phyloP scores from a whole-genome alignment of 1,284 basidiomycete genomes.

The Leccinum pachyderme region DNA sequence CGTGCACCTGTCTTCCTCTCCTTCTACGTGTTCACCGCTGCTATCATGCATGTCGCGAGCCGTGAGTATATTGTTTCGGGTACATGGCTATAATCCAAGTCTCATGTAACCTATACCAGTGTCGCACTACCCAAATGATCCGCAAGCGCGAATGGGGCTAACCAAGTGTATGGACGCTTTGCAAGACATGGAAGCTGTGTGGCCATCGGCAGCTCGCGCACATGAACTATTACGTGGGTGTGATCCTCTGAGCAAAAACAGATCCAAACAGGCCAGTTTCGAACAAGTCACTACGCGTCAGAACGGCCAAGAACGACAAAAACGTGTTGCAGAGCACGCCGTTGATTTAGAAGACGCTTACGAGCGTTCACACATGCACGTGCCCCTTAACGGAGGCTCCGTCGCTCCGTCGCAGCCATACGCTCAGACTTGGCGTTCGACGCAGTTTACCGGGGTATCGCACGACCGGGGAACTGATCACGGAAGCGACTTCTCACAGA shows the following conservation, averaged over 20 bases:
- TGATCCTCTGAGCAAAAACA: constrained; percentile 44
- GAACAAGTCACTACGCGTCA: constrained; percentile 30
- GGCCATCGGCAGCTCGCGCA: constrained; percentile 76
- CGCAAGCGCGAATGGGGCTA: constrained; percentile 65
- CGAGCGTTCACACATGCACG: constrained; percentile 28
- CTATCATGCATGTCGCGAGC: constrained; percentile 76
- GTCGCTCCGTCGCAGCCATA: constrained; percentile 21
- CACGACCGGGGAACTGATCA: constrained; percentile 28
- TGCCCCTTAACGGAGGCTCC: constrained; percentile 5
- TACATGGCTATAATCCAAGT: not conserved
- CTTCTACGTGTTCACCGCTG: constrained; percentile 82
- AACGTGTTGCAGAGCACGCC: constrained; percentile 36
- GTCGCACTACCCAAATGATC: constrained; percentile 59
- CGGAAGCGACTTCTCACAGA: constrained; percentile 13
- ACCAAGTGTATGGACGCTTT: constrained; percentile 69
- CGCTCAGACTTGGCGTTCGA: constrained; percentile 31
- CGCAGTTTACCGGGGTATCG: constrained; percentile 16
- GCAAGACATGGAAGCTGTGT: constrained; percentile 66
- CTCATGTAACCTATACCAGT: constrained; percentile 36
- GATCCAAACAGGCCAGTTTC: constrained; percentile 13
- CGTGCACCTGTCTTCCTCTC: constrained; percentile 72
- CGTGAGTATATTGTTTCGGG: constrained; percentile 35
- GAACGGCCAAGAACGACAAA: constrained; percentile 37
- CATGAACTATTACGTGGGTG: constrained; percentile 70
- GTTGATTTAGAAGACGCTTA: constrained; percentile 34